phyloP scores from a whole-genome alignment of 768 basidiomycete species.

The Holtermannia corniformis region DNA sequence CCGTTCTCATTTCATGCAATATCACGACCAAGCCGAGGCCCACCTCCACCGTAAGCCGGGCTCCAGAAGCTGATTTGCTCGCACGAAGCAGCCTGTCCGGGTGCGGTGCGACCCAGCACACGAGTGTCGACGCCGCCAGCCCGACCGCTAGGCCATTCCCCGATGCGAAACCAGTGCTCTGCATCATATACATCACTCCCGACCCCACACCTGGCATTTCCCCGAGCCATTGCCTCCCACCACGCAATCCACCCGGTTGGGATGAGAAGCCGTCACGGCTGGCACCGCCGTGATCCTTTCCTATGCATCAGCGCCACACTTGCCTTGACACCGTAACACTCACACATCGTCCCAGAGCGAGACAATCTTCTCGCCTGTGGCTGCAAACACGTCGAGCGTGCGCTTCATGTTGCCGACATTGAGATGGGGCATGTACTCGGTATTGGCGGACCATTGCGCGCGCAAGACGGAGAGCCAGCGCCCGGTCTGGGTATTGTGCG shows the following conservation, averaged over 20 bases:
- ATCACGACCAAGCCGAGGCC: no score
- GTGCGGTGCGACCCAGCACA: no score
- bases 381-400: slow-evolving; percentile 37
- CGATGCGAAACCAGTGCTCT: no score
- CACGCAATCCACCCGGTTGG: slow-evolving; percentile 33
- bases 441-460: slow-evolving; percentile 43
- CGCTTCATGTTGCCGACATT: slow-evolving; percentile 44
- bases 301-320: neutral
- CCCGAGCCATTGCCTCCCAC: slow-evolving; percentile 42
- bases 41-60: no score
- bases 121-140: no score
- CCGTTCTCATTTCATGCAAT: no score
- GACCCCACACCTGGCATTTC: slow-evolving; percentile 37
- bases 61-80: no score
- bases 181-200: no score
- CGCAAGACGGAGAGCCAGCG: slow-evolving; percentile 44
- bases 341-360: slow-evolving; percentile 28
- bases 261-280: slow-evolving; percentile 43
- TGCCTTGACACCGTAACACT: slow-evolving; percentile 8
- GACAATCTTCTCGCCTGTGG: slow-evolving; percentile 35
- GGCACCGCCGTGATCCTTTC: slow-evolving; percentile 42
- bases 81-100: neutral
- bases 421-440: slow-evolving; percentile 38
- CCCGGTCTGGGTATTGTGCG: slow-evolving; percentile 45
- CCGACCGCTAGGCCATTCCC: no score